These are phyloP conservation scores for Handroanthus guayacan DNA, from an alignment of 257 asterid species.

Conservation along the genomic window DNA sequence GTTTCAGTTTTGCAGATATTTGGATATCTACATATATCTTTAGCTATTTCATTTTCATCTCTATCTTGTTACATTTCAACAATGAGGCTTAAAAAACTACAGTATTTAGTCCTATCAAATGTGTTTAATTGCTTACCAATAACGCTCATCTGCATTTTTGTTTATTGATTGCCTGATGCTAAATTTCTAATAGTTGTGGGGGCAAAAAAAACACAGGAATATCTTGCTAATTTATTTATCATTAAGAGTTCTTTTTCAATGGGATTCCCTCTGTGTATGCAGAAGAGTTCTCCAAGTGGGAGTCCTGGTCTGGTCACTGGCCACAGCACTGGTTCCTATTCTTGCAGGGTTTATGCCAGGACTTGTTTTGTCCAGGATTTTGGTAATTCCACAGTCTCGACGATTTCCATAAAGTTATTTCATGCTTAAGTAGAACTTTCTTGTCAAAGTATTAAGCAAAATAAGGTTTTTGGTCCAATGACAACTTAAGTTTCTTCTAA, in stretches of 20 bases:
- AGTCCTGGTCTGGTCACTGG: conserved; percentile 88
- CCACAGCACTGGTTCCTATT: conserved; percentile 85
- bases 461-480: conserved; percentile 9
- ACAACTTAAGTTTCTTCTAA: conserved; percentile 3
- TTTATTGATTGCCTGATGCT: conserved; percentile 24
- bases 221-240: conserved; percentile 24
- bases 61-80: neutral
- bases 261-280: conserved; percentile 43
- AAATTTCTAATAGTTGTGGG: conserved; percentile 13
- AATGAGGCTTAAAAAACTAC: neutral
- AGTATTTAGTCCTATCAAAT: conserved; percentile 22
- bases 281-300: conserved; percentile 91
- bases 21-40: neutral
- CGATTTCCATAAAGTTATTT: conserved; percentile 1
- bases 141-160: conserved; percentile 19
- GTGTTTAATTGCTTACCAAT: conserved; percentile 4
- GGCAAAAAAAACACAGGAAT: conserved; percentile 13
- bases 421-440: conserved; percentile 11
- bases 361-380: conserved; percentile 78
- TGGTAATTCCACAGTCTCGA: conserved; percentile 57
- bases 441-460: neutral
- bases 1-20: neutral
- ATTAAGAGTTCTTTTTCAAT: conserved; percentile 18
- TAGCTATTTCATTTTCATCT: neutral
- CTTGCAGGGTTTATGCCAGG: conserved; percentile 94